Evolutionary conservation across 345 rosid genomes (phyloP), one percentile per base, ranked within the genome.

Genomic region (Raphanus sativus): DNA sequence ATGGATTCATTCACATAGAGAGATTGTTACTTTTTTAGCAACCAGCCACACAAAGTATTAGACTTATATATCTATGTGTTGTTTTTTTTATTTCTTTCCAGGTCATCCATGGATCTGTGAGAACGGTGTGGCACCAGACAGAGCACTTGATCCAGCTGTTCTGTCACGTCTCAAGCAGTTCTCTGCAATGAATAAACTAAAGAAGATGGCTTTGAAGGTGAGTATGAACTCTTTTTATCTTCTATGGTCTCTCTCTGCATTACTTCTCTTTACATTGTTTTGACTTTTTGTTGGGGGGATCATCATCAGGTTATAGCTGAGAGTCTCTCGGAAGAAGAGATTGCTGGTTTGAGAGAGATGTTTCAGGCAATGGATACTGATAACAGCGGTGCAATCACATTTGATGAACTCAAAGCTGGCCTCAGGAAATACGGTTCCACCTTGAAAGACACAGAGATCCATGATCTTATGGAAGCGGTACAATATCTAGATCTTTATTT

Each of bases 71-170:
- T 25, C 25, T 11, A 32, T 34, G 3, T 40, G 50, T 48, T 59
- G 30, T 45, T 58, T 1, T 1, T 65, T 1, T 0, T 10, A 1
- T 2, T n/a, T 67, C 62, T 64, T 6, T 4, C 69, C 76, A 95
- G 99, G 94, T 78, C 99, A 95, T 81, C 99, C 99, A 28, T 95
- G 98, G 99, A 92, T 95, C 55, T 92, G 92, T 50, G 90, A 95
- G 83, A 92, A 91, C 75, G 99, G 99, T 76, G 98, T 95, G 78
- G 99, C 99, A 69, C 99, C 99, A 16, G 99, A 95, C 82, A 88
- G 89, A 81, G 82, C 95, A 10, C 84, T 95, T 26, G 99, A 95
- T 85, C 87, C 99, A 0, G 99, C 99, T 77, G 97, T 95, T 40
- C 91, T 95, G 55, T 92, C 99, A 54, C 98, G 99, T 48, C 91